These are phyloP conservation scores for Syzygium malaccense DNA, from an alignment of 441 rosid genomes.

Conservation along the genomic window DNA sequence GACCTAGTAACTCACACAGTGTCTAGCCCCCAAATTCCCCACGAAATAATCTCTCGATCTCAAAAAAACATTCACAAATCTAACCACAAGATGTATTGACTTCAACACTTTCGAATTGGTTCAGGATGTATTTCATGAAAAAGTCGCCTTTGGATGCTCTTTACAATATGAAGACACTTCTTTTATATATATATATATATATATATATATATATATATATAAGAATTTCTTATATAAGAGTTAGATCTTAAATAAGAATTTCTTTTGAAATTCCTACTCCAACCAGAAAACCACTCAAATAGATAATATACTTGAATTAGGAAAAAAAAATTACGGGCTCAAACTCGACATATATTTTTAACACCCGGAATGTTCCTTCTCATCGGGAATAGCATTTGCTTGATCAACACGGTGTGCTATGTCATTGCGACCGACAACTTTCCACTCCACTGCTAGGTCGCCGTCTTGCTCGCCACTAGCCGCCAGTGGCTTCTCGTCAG, in stretches of 20 bases:
- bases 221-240: neutral
- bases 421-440: conserved; percentile 11
- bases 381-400: conserved; percentile 34
- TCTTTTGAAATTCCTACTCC: too few relatives aligned
- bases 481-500: conserved; percentile 8
- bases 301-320: too few relatives aligned
- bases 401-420: conserved; percentile 19
- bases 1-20: too few relatives aligned
- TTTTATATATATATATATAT: too few relatives aligned
- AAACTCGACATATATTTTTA: too few relatives aligned
- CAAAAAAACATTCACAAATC: too few relatives aligned
- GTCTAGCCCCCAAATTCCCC: too few relatives aligned
- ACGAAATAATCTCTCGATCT: too few relatives aligned
- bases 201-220: too few relatives aligned
- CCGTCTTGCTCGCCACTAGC: conserved; percentile 3
- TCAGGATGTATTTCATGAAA: neutral
- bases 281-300: neutral
- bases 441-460: neutral
- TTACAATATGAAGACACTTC: neutral
- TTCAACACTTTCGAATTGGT: neutral
- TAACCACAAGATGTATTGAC: neutral
- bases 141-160: neutral
- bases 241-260: neutral
- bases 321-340: neutral
- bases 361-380: neutral